Evolutionary conservation across 768 basidiomycete genomes (phyloP).

Genomic region (Sarcodon sp.): DNA sequence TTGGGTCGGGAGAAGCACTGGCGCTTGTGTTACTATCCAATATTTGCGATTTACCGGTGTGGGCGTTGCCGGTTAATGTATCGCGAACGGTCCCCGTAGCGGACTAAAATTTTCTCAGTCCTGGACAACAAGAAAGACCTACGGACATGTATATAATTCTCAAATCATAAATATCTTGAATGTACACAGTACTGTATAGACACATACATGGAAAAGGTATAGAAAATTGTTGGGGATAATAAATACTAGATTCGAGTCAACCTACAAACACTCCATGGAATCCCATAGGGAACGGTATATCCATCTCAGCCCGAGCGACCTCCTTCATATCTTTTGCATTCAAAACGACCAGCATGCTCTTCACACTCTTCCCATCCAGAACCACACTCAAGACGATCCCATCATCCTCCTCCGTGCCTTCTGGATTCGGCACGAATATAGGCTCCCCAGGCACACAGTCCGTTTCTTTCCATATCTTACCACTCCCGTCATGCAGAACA

Average conservation of each 20-base stretch:
- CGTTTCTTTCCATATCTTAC: slow-evolving; percentile 12
- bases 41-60: no score
- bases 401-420: slow-evolving; percentile 18
- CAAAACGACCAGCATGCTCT: slow-evolving; percentile 23
- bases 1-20: no score
- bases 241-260: background rate
- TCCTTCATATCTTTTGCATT: slow-evolving; percentile 23
- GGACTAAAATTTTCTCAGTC: background rate
- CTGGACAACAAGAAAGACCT: background rate
- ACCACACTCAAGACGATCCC: slow-evolving; percentile 25
- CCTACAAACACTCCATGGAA: slow-evolving; percentile 18
- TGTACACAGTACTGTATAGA: background rate
- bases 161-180: background rate
- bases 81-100: background rate
- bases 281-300: slow-evolving; percentile 18
- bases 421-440: slow-evolving; percentile 21
- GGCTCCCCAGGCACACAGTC: slow-evolving; percentile 23
- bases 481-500: slow-evolving; percentile 6
- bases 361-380: slow-evolving; percentile 16
- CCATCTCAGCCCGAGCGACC: slow-evolving; percentile 22
- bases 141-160: background rate
- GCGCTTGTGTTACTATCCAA: no score
- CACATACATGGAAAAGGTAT: background rate
- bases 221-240: background rate
- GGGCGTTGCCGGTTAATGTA: no score